These are phyloP conservation scores for Rusavskia elegans DNA, from an alignment of 495 filamentous ascomycete genomes.

Conservation along the genomic window DNA sequence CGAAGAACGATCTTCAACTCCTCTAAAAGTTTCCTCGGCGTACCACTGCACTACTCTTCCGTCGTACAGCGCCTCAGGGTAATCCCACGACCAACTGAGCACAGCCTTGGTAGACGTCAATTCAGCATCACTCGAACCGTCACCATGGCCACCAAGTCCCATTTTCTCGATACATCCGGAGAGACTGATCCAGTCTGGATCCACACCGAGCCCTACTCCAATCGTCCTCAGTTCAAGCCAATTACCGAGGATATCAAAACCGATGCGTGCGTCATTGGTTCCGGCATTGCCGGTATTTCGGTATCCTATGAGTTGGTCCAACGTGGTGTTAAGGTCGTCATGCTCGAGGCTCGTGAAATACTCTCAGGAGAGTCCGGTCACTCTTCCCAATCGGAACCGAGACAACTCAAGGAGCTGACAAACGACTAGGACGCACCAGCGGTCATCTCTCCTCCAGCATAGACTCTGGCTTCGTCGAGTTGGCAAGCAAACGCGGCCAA, in stretches of 20 bases:
- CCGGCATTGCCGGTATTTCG: conserved; percentile 38
- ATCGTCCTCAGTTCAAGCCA: conserved; percentile 27
- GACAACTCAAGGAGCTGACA: neutral
- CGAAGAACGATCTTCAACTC: too few relatives aligned
- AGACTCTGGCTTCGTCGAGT: conserved; percentile 33
- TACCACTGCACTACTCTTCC: too few relatives aligned
- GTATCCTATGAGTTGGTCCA: conserved; percentile 36
- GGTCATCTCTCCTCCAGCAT: conserved; percentile 38
- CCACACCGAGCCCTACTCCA: conserved; percentile 30
- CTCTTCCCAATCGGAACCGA: neutral
- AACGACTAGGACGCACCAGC: conserved; percentile 25
- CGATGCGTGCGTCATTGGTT: conserved; percentile 36
- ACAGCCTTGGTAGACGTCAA: too few relatives aligned
- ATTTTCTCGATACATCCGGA: conserved; percentile 33
- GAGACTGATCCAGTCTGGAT: conserved; percentile 35
- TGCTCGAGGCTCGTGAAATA: conserved; percentile 37
- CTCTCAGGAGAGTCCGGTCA: conserved; percentile 30
- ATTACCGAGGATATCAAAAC: conserved; percentile 19
- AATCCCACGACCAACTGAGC: too few relatives aligned
- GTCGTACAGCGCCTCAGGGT: too few relatives aligned
- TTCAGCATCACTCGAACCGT: neutral
- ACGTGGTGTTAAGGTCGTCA: conserved; percentile 30
- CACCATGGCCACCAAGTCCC: conserved; percentile 4
- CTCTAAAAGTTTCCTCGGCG: too few relatives aligned
- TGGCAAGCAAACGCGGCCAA: conserved; percentile 34